Evolutionary conservation across 495 filamentous ascomycete species (phyloP).

Genomic region (Clavariopsis aquatica): DNA sequence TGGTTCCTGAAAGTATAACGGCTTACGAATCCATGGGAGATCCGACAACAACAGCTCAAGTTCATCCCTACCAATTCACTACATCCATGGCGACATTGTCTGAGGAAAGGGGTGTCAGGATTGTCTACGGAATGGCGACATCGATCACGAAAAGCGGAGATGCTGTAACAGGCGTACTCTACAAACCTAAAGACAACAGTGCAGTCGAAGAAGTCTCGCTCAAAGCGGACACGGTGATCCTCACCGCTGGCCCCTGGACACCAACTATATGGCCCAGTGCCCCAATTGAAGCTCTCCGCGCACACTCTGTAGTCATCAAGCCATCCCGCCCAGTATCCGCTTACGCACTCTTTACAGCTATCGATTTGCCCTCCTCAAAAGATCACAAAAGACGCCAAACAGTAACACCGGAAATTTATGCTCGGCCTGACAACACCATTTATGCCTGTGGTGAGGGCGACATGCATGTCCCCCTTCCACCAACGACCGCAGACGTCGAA

Average conservation of each 20-base stretch:
- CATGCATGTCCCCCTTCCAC: conserved; percentile 69
- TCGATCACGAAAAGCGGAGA: conserved; percentile 56
- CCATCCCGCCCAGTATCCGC: conserved; percentile 73
- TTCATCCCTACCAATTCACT: conserved; percentile 92
- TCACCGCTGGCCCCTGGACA: conserved; percentile 93
- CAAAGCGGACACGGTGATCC: conserved; percentile 75
- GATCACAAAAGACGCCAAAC: conserved; percentile 48
- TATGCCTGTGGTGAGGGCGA: conserved; percentile 96
- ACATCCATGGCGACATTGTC: conserved; percentile 82
- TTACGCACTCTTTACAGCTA: conserved; percentile 89
- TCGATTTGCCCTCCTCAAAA: conserved; percentile 59
- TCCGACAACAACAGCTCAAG: conserved; percentile 81
- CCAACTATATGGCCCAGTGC: conserved; percentile 68
- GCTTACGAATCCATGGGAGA: conserved; percentile 83
- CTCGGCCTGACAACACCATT: conserved; percentile 81
- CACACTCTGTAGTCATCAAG: conserved; percentile 86
- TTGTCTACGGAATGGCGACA: conserved; percentile 67
- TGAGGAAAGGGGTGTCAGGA: conserved; percentile 68
- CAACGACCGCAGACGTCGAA: conserved; percentile 72
- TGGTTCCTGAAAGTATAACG: conserved; percentile 64
- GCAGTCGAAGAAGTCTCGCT: conserved; percentile 60
- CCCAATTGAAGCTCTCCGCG: conserved; percentile 77
- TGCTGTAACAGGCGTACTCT: conserved; percentile 69
- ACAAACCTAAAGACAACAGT: conserved; percentile 64
- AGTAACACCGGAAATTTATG: conserved; percentile 90